Conservation (phyloP, 768 basidiomycete genomes). For the Kwoniella mangroviensis region DNA sequence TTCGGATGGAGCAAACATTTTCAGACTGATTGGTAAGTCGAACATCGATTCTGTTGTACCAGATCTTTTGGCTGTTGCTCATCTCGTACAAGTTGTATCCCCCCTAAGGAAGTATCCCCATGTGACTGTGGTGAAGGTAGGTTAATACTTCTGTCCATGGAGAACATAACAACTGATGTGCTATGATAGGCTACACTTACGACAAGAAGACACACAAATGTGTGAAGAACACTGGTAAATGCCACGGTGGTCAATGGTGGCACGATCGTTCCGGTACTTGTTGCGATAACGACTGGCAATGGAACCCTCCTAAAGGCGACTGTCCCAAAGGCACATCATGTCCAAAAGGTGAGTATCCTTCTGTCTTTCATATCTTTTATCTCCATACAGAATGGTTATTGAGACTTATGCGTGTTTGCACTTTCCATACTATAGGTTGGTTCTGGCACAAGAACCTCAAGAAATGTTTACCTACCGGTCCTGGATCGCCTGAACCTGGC, state of each 20-base stretch:
- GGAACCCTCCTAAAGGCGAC: constrained; percentile 28
- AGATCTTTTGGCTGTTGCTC: neutral
- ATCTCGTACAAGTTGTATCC: constrained; percentile 13
- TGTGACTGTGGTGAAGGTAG: constrained; percentile 50
- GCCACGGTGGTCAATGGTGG: constrained; percentile 37
- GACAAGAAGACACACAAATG: constrained; percentile 30
- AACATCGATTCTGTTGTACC: neutral
- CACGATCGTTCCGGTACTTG: constrained; percentile 37
- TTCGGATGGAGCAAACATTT: constrained; percentile 24
- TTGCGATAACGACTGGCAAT: constrained; percentile 31
- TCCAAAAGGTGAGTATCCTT: constrained; percentile 32
- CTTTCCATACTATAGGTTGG: constrained; percentile 5
- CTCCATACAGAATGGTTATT: neutral
- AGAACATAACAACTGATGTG: neutral
- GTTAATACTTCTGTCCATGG: neutral
- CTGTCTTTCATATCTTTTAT: neutral
- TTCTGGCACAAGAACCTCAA: constrained; percentile 29
- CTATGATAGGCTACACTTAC: constrained; percentile 29
- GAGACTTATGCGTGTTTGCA: neutral
- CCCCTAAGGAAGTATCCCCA: constrained; percentile 25
- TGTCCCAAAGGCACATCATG: constrained; percentile 37
- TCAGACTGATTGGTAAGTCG: constrained; percentile 17
- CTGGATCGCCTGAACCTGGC: constrained; percentile 42
- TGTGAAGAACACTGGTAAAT: constrained; percentile 15
- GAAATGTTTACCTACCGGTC: constrained; percentile 15